A percentile compares a stretch with the other conserved stretches of the same genome.
Conservation (phyloP, 1,284 basidiomycete genomes). For the Hemileia vastatrix region DNA sequence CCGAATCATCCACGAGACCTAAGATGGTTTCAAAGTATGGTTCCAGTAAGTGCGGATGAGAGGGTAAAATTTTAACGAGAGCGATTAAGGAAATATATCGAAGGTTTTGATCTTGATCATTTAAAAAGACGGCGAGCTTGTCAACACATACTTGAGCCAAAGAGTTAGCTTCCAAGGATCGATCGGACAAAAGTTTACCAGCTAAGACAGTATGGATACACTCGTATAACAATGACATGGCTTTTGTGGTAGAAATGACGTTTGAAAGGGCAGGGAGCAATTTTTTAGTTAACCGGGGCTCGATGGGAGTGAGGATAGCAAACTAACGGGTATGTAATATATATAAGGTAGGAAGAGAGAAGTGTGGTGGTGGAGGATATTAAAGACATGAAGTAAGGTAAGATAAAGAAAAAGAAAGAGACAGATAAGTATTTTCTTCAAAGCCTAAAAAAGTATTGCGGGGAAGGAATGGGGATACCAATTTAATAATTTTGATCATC, state of each 20-base stretch:
- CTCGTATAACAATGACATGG: constrained; percentile 92
- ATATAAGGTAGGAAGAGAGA: constrained; percentile 5
- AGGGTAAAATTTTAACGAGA: constrained; percentile 87
- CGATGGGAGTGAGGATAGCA: constrained; percentile 76
- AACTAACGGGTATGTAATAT: constrained; percentile 53
- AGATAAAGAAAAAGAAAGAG: constrained; percentile 1
- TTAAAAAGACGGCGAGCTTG: constrained; percentile 81
- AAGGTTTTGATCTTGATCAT: constrained; percentile 90
- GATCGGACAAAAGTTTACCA: constrained; percentile 69
- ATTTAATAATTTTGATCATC: constrained; percentile 96
- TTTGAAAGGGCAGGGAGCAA: constrained; percentile 85
- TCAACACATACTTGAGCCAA: constrained; percentile 82
- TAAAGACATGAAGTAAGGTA: constrained; percentile 18
- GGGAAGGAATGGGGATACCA: constrained; percentile 52
- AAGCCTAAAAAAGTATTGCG: neutral
- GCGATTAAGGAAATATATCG: constrained; percentile 94
- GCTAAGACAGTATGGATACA: constrained; percentile 97
- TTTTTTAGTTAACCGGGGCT: constrained; percentile 87
- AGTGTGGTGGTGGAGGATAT: neutral
- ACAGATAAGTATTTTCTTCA: constrained; percentile 36
- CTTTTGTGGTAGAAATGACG: constrained; percentile 87
- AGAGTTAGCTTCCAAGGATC: constrained; percentile 47
- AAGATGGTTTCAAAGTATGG: constrained; percentile 88
- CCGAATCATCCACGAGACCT: constrained; percentile 77
- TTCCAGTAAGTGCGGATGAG: constrained; percentile 79